phyloP scores from a whole-genome alignment of 495 filamentous ascomycete species.

The Lindgomyces ingoldianus region DNA sequence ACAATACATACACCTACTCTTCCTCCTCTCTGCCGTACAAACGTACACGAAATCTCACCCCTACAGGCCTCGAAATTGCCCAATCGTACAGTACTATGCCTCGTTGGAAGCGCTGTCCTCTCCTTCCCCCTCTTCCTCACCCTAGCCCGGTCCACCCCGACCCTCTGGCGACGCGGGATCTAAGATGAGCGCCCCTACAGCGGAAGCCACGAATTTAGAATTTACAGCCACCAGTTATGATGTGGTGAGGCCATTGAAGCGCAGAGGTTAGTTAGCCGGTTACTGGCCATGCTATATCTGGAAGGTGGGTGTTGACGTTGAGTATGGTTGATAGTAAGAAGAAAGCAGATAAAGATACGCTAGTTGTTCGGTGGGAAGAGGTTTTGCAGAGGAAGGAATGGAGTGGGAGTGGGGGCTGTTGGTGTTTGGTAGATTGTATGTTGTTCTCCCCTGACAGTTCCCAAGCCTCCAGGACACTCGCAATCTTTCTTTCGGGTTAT shows the following conservation, averaged over 20 bases:
- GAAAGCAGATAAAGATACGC: constrained; percentile 27
- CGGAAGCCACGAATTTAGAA: constrained; percentile 2
- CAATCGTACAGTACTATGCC: too few species aligned
- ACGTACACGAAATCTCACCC: too few species aligned
- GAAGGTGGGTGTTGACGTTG: constrained; percentile 33
- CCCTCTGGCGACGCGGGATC: constrained; percentile 9
- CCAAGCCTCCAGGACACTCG: too few species aligned
- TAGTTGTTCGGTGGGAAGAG: constrained; percentile 31
- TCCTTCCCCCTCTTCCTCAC: constrained; percentile 20
- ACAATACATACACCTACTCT: too few species aligned
- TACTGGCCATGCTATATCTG: constrained; percentile 22
- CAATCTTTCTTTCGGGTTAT: too few species aligned
- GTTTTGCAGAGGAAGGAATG: constrained; percentile 22
- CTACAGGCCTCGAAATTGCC: too few species aligned
- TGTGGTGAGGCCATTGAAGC: constrained; percentile 8
- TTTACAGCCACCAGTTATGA: not conserved
- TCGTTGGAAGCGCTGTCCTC: too few species aligned
- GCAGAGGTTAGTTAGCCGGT: constrained; percentile 8
- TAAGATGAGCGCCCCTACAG: constrained; percentile 5
- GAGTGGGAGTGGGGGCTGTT: constrained; percentile 27
- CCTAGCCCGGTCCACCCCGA: not conserved
- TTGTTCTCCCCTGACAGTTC: too few species aligned
- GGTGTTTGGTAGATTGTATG: constrained; percentile 22
- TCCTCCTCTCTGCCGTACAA: too few species aligned
- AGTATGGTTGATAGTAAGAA: constrained; percentile 21